Evolutionary conservation across 495 filamentous ascomycete genomes (phyloP), one percentile per base, ranked within the genome.

Genomic region (Aspergillus ellipticus): DNA sequence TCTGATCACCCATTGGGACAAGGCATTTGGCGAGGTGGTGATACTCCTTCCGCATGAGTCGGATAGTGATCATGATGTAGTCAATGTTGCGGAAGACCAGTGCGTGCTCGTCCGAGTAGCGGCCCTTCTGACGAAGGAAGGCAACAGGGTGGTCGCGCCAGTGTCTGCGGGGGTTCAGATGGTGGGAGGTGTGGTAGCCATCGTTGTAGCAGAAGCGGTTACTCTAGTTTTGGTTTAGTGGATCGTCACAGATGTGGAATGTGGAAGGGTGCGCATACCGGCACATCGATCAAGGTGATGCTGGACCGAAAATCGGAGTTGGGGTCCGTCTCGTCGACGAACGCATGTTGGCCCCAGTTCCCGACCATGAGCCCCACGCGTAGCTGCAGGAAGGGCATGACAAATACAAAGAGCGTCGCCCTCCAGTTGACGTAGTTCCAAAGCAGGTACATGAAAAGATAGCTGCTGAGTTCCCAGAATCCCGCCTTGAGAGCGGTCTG

Each of bases 121-220:
- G 76, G 6, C 74, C 60, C 63, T 87, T 87, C 51, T 82, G 77
- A 56, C 77, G 74, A n/a, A 89, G 65, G 58, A 90, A 85, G 48
- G 84, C 75, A 26, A 80, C 68, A 3, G 87, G 87, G 62, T 89
- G 86, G 41, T 89, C 85, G 45, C 86, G 79, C 87, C 87, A 90
- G 72, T 89, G 87, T 2, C 86, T 80, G 22, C 75, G 80, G 4
- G 87, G 85, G 67, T 90, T 87, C 9, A 89, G 76, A 64, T 89
- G 87, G 65, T 90, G 87, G 8, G 87, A 87, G 33, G 87, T 89
- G 66, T 90, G 87, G 67, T 89, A 90, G 51, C 87, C 87, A 64
- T 89, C 87, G 64, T 90, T 90, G 75, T 81, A 90, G 60, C 83
- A 89, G 72, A 82, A 84, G 20, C 87, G 81, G 68, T 90, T 90